Evolutionary conservation across 495 filamentous ascomycete species (phyloP).

Genomic region (Penicillium egyptiacum): DNA sequence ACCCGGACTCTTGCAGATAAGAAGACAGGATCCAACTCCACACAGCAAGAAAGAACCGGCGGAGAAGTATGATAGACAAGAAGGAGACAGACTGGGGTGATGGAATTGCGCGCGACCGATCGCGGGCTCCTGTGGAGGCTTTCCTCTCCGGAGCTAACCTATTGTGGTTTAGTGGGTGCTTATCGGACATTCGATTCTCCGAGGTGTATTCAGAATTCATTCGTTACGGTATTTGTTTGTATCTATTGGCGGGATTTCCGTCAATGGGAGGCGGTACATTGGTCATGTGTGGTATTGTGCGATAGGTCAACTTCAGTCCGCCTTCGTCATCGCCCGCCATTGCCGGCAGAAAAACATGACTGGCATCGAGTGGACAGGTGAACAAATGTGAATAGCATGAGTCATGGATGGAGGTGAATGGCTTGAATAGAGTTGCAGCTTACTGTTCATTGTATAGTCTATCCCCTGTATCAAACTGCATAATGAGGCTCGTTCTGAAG

Average conservation of each 20-base stretch:
- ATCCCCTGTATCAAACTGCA: background rate
- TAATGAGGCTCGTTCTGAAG: background rate
- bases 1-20: constrained; percentile 10
- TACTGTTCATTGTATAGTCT: background rate
- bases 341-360: constrained; percentile 31
- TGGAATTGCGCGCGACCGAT: constrained; percentile 49
- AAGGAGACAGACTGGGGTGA: constrained; percentile 17
- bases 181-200: constrained; percentile 20
- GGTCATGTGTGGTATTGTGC: constrained; percentile 14
- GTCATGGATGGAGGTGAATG: background rate
- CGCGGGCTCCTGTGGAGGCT: constrained; percentile 48
- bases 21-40: constrained; percentile 7
- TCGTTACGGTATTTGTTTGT: background rate
- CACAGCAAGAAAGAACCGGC: constrained; percentile 9
- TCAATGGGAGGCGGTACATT: background rate
- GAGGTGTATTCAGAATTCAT: constrained; percentile 1
- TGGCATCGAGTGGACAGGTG: constrained; percentile 7
- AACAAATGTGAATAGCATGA: background rate
- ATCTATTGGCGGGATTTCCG: background rate
- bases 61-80: constrained; percentile 4
- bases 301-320: constrained; percentile 19
- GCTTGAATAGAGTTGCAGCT: background rate
- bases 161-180: constrained; percentile 14
- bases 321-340: constrained; percentile 34
- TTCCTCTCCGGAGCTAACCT: constrained; percentile 38